A percentile compares a stretch with the other conserved stretches of the same genome.
Conservation (phyloP, 2,329 filamentous ascomycete genomes). For the Stagonosporopsis chrysanthemi region DNA sequence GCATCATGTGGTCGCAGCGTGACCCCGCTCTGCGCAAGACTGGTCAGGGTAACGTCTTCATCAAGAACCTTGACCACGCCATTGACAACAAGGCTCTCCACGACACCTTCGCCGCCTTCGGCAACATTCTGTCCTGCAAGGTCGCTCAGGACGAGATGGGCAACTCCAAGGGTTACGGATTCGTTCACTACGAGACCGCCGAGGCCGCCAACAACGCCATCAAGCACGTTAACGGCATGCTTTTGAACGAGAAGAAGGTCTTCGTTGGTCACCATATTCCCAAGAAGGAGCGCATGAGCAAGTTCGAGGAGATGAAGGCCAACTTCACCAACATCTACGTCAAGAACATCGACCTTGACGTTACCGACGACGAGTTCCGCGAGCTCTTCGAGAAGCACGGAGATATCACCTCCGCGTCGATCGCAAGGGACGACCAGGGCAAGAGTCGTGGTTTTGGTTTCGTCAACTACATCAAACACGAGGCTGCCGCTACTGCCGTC, state of each 20-base stretch:
- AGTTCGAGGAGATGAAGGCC: conserved; percentile 99
- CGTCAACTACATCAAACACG: conserved; percentile 94
- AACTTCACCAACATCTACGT: conserved; percentile 99
- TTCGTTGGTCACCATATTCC: conserved; percentile 99
- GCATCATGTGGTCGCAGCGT: conserved; percentile 99
- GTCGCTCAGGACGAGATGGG: conserved; percentile 97
- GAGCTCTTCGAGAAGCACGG: conserved; percentile 90
- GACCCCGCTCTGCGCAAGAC: conserved; percentile 99
- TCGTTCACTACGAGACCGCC: conserved; percentile 99
- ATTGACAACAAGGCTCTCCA: conserved; percentile 99
- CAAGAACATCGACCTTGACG: conserved; percentile 91
- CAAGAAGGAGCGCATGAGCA: conserved; percentile 99
- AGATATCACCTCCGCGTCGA: conserved; percentile 92
- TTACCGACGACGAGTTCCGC: conserved; percentile 92
- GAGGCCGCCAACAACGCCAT: conserved; percentile 96
- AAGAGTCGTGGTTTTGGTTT: conserved; percentile 97
- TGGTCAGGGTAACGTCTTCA: conserved; percentile 99
- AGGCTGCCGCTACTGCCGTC: conserved; percentile 83
- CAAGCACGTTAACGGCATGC: conserved; percentile 99
- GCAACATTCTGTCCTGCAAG: conserved; percentile 99
- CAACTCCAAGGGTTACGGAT: conserved; percentile 98
- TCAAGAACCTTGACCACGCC: conserved; percentile 98
- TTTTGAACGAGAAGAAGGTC: conserved; percentile 99
- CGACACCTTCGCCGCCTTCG: conserved; percentile 97
- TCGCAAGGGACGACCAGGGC: conserved; percentile 86